Evolutionary conservation across 2,329 filamentous ascomycete species (phyloP).

Genomic region (Chrysoporthe deuterocubensis): DNA sequence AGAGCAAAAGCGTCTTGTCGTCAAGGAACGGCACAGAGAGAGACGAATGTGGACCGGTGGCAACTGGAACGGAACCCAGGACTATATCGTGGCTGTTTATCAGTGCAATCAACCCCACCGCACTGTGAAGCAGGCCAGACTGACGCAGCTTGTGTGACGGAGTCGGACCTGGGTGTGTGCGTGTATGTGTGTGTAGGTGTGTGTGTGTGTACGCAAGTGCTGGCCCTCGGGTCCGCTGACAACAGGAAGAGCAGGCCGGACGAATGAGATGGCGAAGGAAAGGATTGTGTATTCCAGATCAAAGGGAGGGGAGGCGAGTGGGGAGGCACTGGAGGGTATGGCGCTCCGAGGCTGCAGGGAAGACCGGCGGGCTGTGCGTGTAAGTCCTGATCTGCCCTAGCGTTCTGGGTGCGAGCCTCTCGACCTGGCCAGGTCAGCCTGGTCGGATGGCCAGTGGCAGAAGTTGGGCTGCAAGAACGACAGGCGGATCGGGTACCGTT

Average conservation of each 20-base stretch:
- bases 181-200: neutral
- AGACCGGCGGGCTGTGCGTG: neutral
- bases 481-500: slow-evolving; percentile 22
- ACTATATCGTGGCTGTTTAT: slow-evolving; percentile 19
- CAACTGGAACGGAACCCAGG: slow-evolving; percentile 23
- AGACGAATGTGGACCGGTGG: slow-evolving; percentile 9
- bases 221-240: slow-evolving; percentile 3
- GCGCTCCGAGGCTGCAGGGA: slow-evolving; percentile 1
- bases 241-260: neutral
- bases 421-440: slow-evolving; percentile 21
- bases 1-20: slow-evolving; percentile 45
- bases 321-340: neutral
- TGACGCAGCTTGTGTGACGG: slow-evolving; percentile 6
- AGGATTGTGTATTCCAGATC: neutral
- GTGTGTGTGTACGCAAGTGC: neutral
- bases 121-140: neutral
- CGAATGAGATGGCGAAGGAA: neutral
- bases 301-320: neutral
- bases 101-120: neutral
- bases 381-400: slow-evolving; percentile 21
- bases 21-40: slow-evolving; percentile 7
- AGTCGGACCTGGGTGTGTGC: neutral
- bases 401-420: slow-evolving; percentile 14
- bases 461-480: slow-evolving; percentile 23
- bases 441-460: slow-evolving; percentile 6